These are phyloP conservation scores for Pleurotus giganteus DNA, from an alignment of 768 basidiomycete genomes.

Conservation along the genomic window DNA sequence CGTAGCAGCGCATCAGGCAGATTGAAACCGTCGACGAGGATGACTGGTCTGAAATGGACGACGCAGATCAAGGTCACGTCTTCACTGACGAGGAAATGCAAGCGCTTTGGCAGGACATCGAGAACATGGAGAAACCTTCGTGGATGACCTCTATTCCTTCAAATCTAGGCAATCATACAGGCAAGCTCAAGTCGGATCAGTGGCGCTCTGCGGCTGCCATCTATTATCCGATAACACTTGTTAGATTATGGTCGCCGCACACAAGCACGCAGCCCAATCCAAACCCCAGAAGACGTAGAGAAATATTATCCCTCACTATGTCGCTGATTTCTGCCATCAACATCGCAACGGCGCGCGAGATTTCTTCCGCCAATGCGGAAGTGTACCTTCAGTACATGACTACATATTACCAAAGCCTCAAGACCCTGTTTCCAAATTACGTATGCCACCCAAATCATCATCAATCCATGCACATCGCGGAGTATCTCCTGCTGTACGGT, in stretches of 20 bases:
- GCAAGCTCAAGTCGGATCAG: slow-evolving; percentile 33
- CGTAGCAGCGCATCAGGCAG: neutral
- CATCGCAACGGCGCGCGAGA: neutral
- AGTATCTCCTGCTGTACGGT: slow-evolving; percentile 20
- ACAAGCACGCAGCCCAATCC: slow-evolving; percentile 9
- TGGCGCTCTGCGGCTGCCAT: slow-evolving; percentile 26
- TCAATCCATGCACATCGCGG: slow-evolving; percentile 15
- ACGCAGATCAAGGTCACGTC: neutral
- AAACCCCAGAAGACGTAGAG: neutral
- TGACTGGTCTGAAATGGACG: neutral
- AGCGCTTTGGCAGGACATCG: neutral
- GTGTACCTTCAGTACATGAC: slow-evolving; percentile 1
- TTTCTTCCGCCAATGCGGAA: neutral
- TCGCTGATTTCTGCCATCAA: neutral
- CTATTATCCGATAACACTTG: slow-evolving; percentile 30
- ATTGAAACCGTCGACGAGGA: neutral
- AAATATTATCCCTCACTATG: neutral
- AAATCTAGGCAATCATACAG: slow-evolving; percentile 23
- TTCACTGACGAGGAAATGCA: neutral
- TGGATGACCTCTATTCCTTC: slow-evolving; percentile 27
- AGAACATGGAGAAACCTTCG: slow-evolving; percentile 18
- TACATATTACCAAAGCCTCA: neutral
- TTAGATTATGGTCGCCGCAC: slow-evolving; percentile 26
- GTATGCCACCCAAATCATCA: slow-evolving; percentile 8
- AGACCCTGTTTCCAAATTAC: slow-evolving; percentile 13